Conservation (phyloP, 768 basidiomycete genomes). For the Strobilomyces dryophilus region DNA sequence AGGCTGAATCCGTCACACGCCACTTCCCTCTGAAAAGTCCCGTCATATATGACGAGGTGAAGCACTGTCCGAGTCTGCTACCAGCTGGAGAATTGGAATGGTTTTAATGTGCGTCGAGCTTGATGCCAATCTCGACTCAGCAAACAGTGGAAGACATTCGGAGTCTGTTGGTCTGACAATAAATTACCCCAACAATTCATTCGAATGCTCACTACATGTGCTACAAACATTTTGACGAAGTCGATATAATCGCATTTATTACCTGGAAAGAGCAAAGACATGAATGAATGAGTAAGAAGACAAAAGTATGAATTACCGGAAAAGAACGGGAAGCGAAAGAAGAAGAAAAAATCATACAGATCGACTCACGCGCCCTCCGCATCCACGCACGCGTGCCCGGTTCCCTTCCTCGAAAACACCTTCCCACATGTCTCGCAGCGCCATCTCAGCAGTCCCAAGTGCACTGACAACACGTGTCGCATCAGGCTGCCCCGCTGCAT, state of each 20-base stretch:
- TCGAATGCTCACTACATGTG: no score
- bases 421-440: constrained; percentile 9
- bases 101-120: no score
- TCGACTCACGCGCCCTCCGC: neutral
- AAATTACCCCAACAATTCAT: neutral
- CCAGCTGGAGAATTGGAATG: no score
- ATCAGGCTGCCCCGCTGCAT: constrained; percentile 21
- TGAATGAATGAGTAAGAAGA: neutral
- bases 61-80: no score
- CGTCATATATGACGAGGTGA: no score
- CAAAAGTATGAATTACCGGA: neutral
- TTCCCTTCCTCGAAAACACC: constrained; percentile 16
- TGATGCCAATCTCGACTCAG: no score
- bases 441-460: constrained; percentile 14
- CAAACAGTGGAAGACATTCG: no score
- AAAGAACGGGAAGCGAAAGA: no score
- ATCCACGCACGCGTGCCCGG: constrained; percentile 6
- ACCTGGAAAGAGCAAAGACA: neutral
- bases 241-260: neutral
- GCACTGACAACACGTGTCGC: constrained; percentile 17
- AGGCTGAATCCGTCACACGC: neutral
- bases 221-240: no score
- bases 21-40: no score
- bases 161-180: neutral
- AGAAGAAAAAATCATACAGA: neutral